Conservation (phyloP, 352 stramenopile genomes). For the Globisporangium abappressorium region DNA sequence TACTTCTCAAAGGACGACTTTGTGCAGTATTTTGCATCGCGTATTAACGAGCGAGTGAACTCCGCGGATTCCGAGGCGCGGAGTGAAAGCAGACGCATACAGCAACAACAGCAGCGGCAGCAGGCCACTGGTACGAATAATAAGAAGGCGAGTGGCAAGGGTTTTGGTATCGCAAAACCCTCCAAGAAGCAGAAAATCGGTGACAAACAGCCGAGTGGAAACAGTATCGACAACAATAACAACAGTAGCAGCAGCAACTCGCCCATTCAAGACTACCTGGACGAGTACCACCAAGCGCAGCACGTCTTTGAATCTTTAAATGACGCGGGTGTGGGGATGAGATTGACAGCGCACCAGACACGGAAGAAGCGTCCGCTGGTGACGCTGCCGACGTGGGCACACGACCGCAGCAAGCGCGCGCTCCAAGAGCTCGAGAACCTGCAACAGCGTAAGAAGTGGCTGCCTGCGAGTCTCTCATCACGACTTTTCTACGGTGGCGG, state of each 20-base stretch:
- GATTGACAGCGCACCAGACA: neutral
- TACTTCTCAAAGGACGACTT: slow-evolving; percentile 67
- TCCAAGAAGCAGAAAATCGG: slow-evolving; percentile 2
- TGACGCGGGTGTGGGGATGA: neutral
- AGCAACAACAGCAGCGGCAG: neutral
- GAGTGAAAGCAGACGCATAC: neutral
- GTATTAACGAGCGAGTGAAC: neutral
- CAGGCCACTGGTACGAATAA: neutral
- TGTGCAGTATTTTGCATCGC: slow-evolving; percentile 31
- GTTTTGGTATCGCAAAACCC: neutral
- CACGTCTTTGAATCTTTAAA: slow-evolving; percentile 6
- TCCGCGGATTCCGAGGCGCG: neutral
- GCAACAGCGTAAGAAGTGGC: slow-evolving; percentile 16
- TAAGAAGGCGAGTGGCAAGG: neutral
- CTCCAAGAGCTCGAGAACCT: slow-evolving; percentile 52
- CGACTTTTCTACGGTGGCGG: neutral
- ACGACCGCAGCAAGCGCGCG: slow-evolving; percentile 63
- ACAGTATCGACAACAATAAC: neutral
- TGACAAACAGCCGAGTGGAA: neutral
- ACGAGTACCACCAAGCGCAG: slow-evolving; percentile 10
- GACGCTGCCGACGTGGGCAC: slow-evolving; percentile 54
- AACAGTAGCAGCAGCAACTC: neutral
- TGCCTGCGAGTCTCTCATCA: slow-evolving; percentile 1
- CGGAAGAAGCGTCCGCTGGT: slow-evolving; percentile 28
- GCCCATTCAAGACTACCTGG: slow-evolving; percentile 11